Evolutionary conservation across 2,329 filamentous ascomycete genomes (phyloP).

Genomic region (Paecilomyces variotii): DNA sequence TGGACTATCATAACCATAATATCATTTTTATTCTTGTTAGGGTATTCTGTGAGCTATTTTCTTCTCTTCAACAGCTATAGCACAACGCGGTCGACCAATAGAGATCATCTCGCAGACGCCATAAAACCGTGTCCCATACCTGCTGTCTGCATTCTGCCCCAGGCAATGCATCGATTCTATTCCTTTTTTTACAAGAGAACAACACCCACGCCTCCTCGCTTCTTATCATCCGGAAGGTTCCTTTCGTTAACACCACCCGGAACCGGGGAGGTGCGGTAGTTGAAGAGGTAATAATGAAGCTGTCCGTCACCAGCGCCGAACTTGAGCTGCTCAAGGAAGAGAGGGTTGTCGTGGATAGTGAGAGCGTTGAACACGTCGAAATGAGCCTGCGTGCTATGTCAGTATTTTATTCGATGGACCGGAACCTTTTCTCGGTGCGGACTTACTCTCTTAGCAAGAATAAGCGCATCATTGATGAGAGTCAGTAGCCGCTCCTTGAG

Average conservation of each 20-base stretch:
- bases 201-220: conserved; percentile 79
- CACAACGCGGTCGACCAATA: not conserved
- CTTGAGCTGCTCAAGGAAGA: conserved; percentile 90
- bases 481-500: conserved; percentile 73
- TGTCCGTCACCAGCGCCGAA: conserved; percentile 92
- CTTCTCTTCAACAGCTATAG: not conserved
- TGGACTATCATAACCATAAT: not conserved
- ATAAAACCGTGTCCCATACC: not conserved
- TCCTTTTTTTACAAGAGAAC: conserved; percentile 58
- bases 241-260: conserved; percentile 72
- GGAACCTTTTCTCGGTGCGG: not conserved
- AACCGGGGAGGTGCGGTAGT: conserved; percentile 84
- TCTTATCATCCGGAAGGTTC: conserved; percentile 68
- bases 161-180: not conserved
- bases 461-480: conserved; percentile 75
- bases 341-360: conserved; percentile 83
- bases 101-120: not conserved
- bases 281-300: conserved; percentile 95
- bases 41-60: not conserved
- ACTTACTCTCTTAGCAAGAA: conserved; percentile 68
- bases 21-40: not conserved
- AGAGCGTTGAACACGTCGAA: conserved; percentile 98
- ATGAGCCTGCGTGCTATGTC: conserved; percentile 43
- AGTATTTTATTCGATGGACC: not conserved
- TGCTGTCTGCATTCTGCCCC: not conserved